Evolutionary conservation across 176 grass and related monocot species (phyloP).

Genomic region (Dactylis glomerata): DNA sequence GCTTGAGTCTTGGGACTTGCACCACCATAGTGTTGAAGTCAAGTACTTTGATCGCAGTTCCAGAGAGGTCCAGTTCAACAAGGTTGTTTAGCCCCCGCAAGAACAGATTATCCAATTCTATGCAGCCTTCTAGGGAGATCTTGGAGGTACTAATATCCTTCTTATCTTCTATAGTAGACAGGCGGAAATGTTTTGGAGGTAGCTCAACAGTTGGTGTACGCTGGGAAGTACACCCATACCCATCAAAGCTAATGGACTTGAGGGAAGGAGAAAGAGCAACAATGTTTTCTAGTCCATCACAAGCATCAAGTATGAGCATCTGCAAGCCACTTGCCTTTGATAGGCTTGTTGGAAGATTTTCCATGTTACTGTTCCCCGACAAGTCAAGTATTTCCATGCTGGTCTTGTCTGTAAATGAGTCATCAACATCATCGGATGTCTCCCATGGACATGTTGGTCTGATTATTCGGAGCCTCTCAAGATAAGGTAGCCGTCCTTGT

Average conservation of each 20-base stretch:
- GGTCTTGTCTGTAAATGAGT: neutral
- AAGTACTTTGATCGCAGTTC: neutral
- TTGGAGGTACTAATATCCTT: neutral
- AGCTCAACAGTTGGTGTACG: neutral
- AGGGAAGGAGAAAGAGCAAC: neutral
- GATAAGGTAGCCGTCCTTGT: neutral
- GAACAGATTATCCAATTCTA: neutral
- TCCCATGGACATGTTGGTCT: neutral
- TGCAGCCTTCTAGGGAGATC: conserved; percentile 4
- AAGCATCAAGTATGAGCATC: conserved; percentile 14
- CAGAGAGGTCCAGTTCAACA: neutral
- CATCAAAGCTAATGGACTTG: neutral
- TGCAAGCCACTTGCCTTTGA: neutral
- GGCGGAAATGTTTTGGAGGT: neutral
- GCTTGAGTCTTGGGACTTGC: neutral
- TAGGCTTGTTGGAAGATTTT: neutral
- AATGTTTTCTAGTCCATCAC: neutral
- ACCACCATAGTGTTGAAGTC: neutral
- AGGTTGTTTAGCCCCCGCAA: neutral
- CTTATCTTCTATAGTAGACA: neutral
- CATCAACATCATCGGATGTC: neutral
- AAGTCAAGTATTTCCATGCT: neutral
- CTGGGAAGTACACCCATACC: neutral
- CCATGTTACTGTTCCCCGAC: neutral
- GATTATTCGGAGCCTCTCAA: neutral